phyloP scores from a whole-genome alignment of 1,284 basidiomycete species.

The Xanthoconium separans region DNA sequence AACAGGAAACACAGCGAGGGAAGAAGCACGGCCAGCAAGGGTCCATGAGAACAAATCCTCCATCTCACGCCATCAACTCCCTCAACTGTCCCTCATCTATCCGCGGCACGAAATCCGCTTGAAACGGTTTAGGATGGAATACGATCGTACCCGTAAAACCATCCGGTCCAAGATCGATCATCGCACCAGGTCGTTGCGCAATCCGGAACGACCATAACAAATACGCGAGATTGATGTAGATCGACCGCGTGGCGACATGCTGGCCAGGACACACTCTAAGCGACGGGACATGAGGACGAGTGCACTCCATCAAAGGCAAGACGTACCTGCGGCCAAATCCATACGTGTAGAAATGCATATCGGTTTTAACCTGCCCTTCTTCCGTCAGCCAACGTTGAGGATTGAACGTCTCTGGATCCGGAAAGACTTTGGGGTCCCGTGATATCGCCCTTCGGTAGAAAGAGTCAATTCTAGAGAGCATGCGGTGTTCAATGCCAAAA shows the following conservation, averaged over 20 bases:
- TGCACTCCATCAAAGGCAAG: too few relatives aligned
- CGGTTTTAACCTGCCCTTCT: conserved; percentile 29
- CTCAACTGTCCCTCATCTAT: conserved; percentile 3
- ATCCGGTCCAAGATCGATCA: conserved; percentile 28
- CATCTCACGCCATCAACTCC: conserved; percentile 9
- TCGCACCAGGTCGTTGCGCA: conserved; percentile 27
- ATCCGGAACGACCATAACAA: conserved; percentile 39
- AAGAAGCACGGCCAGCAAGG: too few relatives aligned
- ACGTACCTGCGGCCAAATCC: conserved; percentile 39
- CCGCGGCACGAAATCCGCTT: conserved; percentile 7
- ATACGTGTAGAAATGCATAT: conserved; percentile 34
- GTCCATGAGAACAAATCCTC: too few relatives aligned
- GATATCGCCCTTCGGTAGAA: conserved; percentile 10
- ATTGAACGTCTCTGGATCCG: conserved; percentile 36
- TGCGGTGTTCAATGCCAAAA: neutral
- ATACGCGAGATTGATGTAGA: conserved; percentile 37
- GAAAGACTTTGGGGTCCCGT: conserved; percentile 12
- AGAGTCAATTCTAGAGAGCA: neutral
- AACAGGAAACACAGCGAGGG: too few relatives aligned
- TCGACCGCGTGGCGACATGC: conserved; percentile 35
- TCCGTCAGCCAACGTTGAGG: conserved; percentile 37
- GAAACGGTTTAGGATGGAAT: conserved; percentile 6
- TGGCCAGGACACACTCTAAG: conserved; percentile 18
- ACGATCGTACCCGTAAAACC: conserved; percentile 14
- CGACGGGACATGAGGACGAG: neutral